Evolutionary conservation across 331 rosid species (phyloP), one percentile per base, ranked within the genome.

Genomic region (Phaseolus coccineus): DNA sequence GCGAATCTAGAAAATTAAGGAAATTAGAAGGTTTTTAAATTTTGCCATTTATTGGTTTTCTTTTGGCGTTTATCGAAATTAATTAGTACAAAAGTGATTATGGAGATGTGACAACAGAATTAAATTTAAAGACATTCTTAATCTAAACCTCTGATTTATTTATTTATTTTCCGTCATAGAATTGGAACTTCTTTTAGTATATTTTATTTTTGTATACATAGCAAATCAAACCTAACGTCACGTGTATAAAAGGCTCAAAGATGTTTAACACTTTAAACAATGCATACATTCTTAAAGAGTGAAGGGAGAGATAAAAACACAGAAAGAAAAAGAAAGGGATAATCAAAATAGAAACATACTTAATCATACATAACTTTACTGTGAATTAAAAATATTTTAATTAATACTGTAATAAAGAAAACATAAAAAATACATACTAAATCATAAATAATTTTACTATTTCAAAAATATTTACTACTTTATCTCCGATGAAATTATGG

Each of bases 401-500:
- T 19, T 19, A 19, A 19, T 19, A 19, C 22, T 19, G 22, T 19
- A 19, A 19, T 19, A 19, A 19, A 19, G 22, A 19, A 19, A 19
- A 19, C 22, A 19, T 19, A 19, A 19, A 19, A 19, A 19, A 19
- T 19, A 19, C 22, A 19, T 19, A 19, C 22, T 19, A 19, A 19
- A 19, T 19, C 22, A 19, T 19, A 19, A 19, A 19, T 19, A 19
- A 19, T 19, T 19, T 19, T 19, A 19, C 22, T 19, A 19, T 19
- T 19, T 19, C 22, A 0, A 19, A 19, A 19, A 19, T 19, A 4
- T 64, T 3, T 16, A 30, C 48, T 63, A 62, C 1, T 31, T 62
- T 33, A 7, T 64, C 35, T 64, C 4, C 33, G 47, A 33, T 33
- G 5, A n/a, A 71, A 24, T 56, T 82, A 73, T 88, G 87, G 84